Evolutionary conservation across 2,329 filamentous ascomycete genomes (phyloP).

Genomic region (Ophiostoma triangulosporum): DNA sequence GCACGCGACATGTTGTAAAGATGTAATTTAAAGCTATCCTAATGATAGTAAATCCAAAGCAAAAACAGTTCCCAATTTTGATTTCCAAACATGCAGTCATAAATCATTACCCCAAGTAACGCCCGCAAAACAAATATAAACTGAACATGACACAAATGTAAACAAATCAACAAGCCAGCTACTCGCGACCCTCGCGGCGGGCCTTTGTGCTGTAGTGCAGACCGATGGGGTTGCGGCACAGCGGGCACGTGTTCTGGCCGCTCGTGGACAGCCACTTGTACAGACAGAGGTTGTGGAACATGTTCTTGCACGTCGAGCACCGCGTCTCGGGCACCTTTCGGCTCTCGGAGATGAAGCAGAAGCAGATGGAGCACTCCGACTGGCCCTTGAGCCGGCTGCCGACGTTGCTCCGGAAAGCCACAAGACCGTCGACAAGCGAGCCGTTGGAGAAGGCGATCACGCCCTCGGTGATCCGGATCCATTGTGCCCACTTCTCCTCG

Average conservation of each 20-base stretch:
- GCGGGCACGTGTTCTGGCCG: constrained; percentile 78
- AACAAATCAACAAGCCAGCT: neutral
- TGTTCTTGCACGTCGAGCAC: constrained; percentile 84
- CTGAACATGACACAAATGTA: neutral
- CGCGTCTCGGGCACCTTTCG: constrained; percentile 84
- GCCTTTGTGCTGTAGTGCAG: constrained; percentile 23
- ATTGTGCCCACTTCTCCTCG: constrained; percentile 85
- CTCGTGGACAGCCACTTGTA: constrained; percentile 97
- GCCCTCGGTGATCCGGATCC: constrained; percentile 78
- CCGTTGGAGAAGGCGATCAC: constrained; percentile 90
- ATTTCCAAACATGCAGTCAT: too few species aligned
- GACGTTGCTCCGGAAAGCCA: constrained; percentile 77
- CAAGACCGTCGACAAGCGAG: constrained; percentile 72
- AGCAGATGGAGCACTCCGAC: constrained; percentile 92
- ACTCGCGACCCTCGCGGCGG: neutral
- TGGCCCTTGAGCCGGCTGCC: constrained; percentile 82
- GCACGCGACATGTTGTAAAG: too few species aligned
- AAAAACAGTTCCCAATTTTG: too few species aligned
- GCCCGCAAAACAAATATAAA: too few species aligned
- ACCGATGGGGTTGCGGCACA: constrained; percentile 81
- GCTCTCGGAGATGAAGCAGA: constrained; percentile 81
- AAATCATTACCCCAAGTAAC: too few species aligned
- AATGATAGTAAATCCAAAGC: too few species aligned
- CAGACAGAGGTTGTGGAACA: constrained; percentile 80
- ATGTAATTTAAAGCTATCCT: too few species aligned